These are phyloP conservation scores for Ophiostoma ulmi DNA, from an alignment of 2,329 filamentous ascomycete species.

Conservation along the genomic window DNA sequence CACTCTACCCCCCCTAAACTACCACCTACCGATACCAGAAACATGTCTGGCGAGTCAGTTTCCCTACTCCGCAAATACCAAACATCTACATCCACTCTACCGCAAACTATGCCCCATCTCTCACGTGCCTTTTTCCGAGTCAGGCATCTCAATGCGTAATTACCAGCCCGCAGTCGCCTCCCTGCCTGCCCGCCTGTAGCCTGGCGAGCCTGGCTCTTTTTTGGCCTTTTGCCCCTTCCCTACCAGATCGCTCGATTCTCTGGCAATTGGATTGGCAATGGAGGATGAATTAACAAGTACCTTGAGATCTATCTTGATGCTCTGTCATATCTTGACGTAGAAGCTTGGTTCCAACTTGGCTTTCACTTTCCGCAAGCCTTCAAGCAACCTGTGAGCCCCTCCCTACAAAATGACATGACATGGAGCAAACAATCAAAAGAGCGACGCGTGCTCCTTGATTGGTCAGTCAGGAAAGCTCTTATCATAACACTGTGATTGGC, in stretches of 20 bases:
- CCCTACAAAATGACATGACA: not conserved
- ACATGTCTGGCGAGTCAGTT: conserved; percentile 1
- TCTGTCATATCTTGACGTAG: too few species aligned
- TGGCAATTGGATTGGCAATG: too few species aligned
- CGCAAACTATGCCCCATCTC: not conserved
- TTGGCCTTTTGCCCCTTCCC: too few species aligned
- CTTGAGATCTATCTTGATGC: too few species aligned
- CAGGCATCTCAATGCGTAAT: not conserved
- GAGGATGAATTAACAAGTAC: too few species aligned
- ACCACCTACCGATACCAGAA: not conserved
- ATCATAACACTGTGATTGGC: conserved; percentile 19
- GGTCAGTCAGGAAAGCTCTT: conserved; percentile 17
- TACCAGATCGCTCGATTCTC: not conserved
- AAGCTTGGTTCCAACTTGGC: too few species aligned
- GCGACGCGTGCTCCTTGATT: conserved; percentile 13
- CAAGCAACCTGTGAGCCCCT: not conserved
- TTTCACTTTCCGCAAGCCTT: not conserved
- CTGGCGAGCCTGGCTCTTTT: too few species aligned
- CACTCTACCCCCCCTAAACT: too few species aligned
- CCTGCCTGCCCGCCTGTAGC: too few species aligned
- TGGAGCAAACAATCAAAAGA: not conserved
- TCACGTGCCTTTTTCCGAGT: conserved; percentile 9
- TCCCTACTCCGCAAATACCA: not conserved
- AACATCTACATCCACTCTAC: not conserved
- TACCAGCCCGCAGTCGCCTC: too few species aligned